These are phyloP conservation scores for Neurospora sp. DNA, from an alignment of 495 filamentous ascomycete genomes.

Conservation along the genomic window DNA sequence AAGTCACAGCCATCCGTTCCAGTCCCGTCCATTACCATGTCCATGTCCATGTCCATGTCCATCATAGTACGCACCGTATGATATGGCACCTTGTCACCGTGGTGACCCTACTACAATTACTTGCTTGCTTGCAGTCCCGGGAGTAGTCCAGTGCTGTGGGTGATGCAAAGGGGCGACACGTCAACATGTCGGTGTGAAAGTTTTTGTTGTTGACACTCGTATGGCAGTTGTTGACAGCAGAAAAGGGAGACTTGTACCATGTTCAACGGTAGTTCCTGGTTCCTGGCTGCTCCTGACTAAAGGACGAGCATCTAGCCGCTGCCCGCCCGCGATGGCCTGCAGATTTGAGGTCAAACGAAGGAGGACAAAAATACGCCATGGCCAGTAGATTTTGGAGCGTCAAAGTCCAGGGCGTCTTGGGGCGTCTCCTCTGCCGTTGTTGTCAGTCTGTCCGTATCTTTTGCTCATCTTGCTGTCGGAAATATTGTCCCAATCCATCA, in stretches of 20 bases:
- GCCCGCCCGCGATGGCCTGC: conserved; percentile 14
- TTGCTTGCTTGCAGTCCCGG: background rate
- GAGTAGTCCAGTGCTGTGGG: background rate
- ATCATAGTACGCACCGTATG: background rate
- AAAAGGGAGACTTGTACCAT: background rate
- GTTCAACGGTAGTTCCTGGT: conserved; percentile 2
- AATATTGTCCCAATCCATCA: background rate
- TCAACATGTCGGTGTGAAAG: conserved; percentile 23
- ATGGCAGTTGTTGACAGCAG: background rate
- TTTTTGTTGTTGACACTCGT: background rate
- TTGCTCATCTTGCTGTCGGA: background rate
- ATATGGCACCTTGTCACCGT: background rate
- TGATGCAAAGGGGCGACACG: conserved; percentile 20
- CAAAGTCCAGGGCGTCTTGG: background rate
- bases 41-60: background rate
- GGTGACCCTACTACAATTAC: background rate
- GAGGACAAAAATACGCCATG: conserved; percentile 5
- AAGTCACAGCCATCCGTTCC: background rate
- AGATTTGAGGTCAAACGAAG: conserved; percentile 21
- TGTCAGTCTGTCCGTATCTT: background rate
- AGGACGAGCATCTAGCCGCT: conserved; percentile 2
- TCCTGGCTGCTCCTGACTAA: conserved; percentile 5
- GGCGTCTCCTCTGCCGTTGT: background rate
- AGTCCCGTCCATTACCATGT: background rate
- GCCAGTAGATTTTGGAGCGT: background rate